phyloP scores from a whole-genome alignment of 306 rosid species.

The Delonix regia region DNA sequence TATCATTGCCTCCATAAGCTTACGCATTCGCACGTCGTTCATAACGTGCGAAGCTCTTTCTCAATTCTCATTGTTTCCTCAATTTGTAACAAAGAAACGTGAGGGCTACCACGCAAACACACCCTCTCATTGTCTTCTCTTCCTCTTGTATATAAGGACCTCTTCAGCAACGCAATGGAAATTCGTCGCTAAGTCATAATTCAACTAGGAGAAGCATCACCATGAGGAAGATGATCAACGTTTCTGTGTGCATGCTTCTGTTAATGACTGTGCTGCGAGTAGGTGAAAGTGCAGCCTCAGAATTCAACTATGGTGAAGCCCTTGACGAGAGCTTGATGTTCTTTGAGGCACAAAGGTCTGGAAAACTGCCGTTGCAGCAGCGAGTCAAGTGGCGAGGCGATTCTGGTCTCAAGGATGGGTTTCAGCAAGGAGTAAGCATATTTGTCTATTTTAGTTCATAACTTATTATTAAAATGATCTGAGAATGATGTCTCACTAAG shows the following conservation, averaged over 20 bases:
- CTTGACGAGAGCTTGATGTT: slow-evolving; percentile 76
- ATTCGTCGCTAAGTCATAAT: not conserved
- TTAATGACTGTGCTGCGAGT: slow-evolving; percentile 26
- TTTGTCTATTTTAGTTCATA: no score
- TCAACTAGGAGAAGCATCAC: not conserved
- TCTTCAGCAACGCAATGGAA: not conserved
- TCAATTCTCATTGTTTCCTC: slow-evolving; percentile 27
- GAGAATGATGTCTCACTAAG: no score
- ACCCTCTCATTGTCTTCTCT: not conserved
- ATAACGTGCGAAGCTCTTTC: slow-evolving; percentile 74
- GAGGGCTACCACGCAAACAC: slow-evolving; percentile 48
- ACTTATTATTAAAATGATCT: no score
- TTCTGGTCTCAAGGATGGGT: slow-evolving; percentile 78
- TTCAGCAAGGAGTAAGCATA: slow-evolving; percentile 72
- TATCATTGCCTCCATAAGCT: not conserved
- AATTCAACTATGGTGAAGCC: slow-evolving; percentile 68
- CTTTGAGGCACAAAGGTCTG: slow-evolving; percentile 86
- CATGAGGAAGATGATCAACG: slow-evolving; percentile 46
- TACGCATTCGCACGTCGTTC: slow-evolving; percentile 38
- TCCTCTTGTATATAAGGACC: not conserved
- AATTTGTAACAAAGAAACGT: slow-evolving; percentile 50
- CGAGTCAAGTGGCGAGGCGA: slow-evolving; percentile 78
- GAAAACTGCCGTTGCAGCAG: slow-evolving; percentile 57
- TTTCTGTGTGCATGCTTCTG: slow-evolving; percentile 39
- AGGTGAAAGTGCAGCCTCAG: slow-evolving; percentile 35